These are phyloP conservation scores for Pisolithus thermaeus DNA, from an alignment of 1,284 basidiomycete genomes.

Conservation along the genomic window DNA sequence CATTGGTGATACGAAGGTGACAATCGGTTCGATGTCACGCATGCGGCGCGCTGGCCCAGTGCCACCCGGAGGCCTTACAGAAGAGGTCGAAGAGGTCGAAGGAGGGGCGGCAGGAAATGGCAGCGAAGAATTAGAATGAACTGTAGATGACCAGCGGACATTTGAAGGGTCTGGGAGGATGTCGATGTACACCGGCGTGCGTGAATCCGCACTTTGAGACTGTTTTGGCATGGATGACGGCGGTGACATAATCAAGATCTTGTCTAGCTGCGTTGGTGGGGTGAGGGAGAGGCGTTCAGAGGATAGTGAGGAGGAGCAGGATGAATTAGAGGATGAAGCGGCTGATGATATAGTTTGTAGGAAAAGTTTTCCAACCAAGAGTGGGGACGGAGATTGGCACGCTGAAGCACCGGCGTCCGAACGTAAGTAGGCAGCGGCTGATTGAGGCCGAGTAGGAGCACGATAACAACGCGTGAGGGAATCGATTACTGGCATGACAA, in stretches of 20 bases:
- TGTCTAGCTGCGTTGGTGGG: constrained; percentile 35
- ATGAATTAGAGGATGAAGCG: constrained; percentile 33
- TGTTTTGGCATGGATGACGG: constrained; percentile 10
- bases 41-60: constrained; percentile 47
- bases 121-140: too few relatives aligned
- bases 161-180: constrained; percentile 36
- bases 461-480: constrained; percentile 30
- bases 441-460: constrained; percentile 14
- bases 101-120: constrained; percentile 1
- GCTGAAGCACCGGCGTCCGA: constrained; percentile 8
- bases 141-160: constrained; percentile 9
- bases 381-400: constrained; percentile 8
- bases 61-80: constrained; percentile 25
- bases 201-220: constrained; percentile 26
- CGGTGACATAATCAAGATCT: constrained; percentile 23
- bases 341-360: constrained; percentile 29
- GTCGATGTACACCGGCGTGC: constrained; percentile 54
- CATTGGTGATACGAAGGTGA: constrained; percentile 49
- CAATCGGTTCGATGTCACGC: constrained; percentile 53
- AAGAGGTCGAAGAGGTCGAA: constrained; percentile 9
- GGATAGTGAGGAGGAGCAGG: constrained; percentile 31
- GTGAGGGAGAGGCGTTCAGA: constrained; percentile 30
- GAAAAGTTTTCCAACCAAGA: constrained; percentile 8
- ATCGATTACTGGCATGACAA: constrained; percentile 30
- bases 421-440: constrained; percentile 15